A percentile compares a stretch with the other conserved stretches of the same genome.
Evolutionary conservation across 208 protist genomes (phyloP).

Genomic region (Leptomonas pyrrhocoris): DNA sequence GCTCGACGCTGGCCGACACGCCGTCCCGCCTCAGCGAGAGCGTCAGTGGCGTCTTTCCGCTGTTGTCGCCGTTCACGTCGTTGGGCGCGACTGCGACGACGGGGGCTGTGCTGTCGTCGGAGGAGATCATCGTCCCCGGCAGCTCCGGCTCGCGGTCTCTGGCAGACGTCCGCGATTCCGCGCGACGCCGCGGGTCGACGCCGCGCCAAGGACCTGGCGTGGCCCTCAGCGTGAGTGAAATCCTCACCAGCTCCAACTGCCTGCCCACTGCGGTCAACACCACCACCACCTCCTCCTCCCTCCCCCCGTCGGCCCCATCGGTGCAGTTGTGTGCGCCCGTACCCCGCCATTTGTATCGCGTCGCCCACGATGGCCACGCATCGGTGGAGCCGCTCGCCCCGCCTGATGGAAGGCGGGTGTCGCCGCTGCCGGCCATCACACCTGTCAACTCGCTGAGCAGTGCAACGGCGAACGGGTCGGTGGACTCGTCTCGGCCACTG

Average conservation of each 20-base stretch:
- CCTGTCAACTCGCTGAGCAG: background rate
- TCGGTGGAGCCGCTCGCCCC: background rate
- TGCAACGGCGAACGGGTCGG: background rate
- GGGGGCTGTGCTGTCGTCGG: background rate
- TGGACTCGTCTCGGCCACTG: background rate
- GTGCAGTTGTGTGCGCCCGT: background rate
- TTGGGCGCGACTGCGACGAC: background rate
- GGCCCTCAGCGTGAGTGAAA: background rate
- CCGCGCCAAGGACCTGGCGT: background rate
- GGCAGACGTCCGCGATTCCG: background rate
- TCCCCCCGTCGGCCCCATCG: background rate
- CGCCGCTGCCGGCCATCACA: background rate
- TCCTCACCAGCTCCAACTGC: conserved; percentile 1
- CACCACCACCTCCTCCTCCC: background rate
- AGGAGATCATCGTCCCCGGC: conserved; percentile 3
- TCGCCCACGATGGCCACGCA: background rate
- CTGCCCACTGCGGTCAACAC: background rate
- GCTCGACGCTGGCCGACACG: background rate
- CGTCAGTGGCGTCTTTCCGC: conserved; percentile 7
- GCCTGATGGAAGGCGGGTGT: background rate
- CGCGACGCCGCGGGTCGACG: background rate
- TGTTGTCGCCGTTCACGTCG: background rate
- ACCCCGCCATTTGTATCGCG: background rate
- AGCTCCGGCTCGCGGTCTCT: background rate
- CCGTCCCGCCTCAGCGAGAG: conserved; percentile 1